phyloP scores from a whole-genome alignment of 1,284 basidiomycete genomes.

The Gymnopus androsaceus region DNA sequence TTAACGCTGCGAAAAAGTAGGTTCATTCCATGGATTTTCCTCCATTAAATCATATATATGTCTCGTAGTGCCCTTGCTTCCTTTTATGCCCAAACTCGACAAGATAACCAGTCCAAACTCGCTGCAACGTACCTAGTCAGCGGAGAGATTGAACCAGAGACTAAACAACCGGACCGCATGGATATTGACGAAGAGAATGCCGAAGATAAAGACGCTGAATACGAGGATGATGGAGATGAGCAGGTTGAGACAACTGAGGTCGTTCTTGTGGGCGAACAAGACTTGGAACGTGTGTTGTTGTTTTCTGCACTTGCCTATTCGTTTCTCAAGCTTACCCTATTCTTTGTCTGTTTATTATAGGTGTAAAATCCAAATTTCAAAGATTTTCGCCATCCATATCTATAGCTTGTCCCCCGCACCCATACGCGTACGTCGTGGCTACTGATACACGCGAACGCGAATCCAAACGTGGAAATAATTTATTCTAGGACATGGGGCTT shows the following conservation, averaged over 20 bases:
- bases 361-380: slow-evolving; percentile 49
- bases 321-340: not conserved
- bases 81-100: slow-evolving; percentile 49
- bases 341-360: slow-evolving; percentile 33
- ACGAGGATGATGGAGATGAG: slow-evolving; percentile 39
- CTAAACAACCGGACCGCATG: slow-evolving; percentile 29
- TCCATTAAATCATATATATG: not conserved
- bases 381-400: slow-evolving; percentile 55
- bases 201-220: slow-evolving; percentile 21
- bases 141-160: slow-evolving; percentile 42
- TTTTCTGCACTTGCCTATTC: no score
- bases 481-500: slow-evolving; percentile 56
- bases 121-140: slow-evolving; percentile 70
- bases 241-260: slow-evolving; percentile 47
- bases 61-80: slow-evolving; percentile 57
- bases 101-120: slow-evolving; percentile 34
- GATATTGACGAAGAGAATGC: slow-evolving; percentile 24
- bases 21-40: slow-evolving; percentile 23
- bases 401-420: slow-evolving; percentile 68
- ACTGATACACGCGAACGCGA: not conserved
- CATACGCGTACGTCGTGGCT: slow-evolving; percentile 47
- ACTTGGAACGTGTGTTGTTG: slow-evolving; percentile 57
- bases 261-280: slow-evolving; percentile 56
- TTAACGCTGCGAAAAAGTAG: slow-evolving; percentile 74
- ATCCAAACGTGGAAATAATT: not conserved